Evolutionary conservation across 225 moss, liverwort and hornwort genomes (phyloP), one percentile per base, ranked within the genome.

Genomic region (Lunularia cruciata): DNA sequence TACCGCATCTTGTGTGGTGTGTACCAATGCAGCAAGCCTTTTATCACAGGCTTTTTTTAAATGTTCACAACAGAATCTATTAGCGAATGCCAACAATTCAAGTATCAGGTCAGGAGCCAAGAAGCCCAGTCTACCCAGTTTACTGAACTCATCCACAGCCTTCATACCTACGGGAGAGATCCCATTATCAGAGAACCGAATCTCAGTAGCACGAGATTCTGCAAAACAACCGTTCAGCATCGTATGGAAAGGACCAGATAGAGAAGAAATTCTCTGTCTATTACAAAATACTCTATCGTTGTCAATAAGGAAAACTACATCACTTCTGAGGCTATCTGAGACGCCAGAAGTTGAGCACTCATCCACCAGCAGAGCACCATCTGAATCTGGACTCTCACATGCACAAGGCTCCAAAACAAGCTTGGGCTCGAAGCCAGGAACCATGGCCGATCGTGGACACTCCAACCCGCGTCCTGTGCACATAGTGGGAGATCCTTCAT

Each of bases 171-270:
- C 85, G 22, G 86, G 77, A 9, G 91, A 87, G 48, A 98, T 93
- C 32, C 98, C 98, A 72, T 98, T 93, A 70, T 86, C 86, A 8
- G 89, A 87, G 18, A 98, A 98, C 53, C 73, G 79, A 65, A 98
- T 98, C 71, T 89, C 93, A 34, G 76, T 72, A 40, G 76, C 81
- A 48, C 91, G 86, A 65, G 93, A 77, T 74, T 98, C 98, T 22
- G 86, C 34, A 74, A 98, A 98, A 68, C 87, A 86, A 47, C 98
- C 98, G 15, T 93, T 89, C 42, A 98, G 71, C 98, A 98, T 98
- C 56, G 93, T 84, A 59, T 84, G 72, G 37, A 98, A 98, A 35
- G 93, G 89, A 59, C 88, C 78, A 14, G 98, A 98, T 47, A 98
- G 80, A 26, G 71, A 77, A 39, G 98, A 84, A 43, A 98, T 86